These are phyloP conservation scores for Phytophthora constricta DNA, from an alignment of 352 stramenopile genomes.

Conservation along the genomic window DNA sequence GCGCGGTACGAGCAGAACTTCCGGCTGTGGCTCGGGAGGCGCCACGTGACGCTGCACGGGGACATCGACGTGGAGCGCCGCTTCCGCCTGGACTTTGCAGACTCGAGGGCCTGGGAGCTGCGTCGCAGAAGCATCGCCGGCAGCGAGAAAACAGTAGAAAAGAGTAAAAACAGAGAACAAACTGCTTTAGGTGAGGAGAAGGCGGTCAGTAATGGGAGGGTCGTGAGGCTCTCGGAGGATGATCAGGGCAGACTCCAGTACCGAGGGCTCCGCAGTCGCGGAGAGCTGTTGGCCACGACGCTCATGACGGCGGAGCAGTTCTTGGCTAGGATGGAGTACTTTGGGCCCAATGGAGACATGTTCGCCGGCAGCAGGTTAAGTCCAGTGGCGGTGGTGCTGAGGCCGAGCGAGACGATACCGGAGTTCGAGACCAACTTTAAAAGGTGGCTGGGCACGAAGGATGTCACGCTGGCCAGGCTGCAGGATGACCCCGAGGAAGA, in stretches of 20 bases:
- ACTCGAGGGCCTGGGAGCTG: conserved; percentile 6
- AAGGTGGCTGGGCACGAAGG: conserved; percentile 6
- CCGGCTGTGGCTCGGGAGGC: not conserved
- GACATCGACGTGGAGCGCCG: conserved; percentile 4
- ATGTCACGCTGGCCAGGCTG: not conserved
- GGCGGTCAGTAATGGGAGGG: not conserved
- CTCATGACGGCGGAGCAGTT: conserved; percentile 19
- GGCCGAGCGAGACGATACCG: not conserved
- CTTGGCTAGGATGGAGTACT: conserved; percentile 9
- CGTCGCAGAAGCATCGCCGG: not conserved
- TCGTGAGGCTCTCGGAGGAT: not conserved
- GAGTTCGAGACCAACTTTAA: not conserved
- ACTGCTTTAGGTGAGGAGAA: not conserved
- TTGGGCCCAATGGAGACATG: conserved; percentile 20
- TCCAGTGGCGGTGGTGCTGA: conserved; percentile 20
- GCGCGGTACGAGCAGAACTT: conserved; percentile 9
- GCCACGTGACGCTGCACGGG: conserved; percentile 3
- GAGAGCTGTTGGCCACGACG: conserved; percentile 12
- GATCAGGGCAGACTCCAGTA: not conserved
- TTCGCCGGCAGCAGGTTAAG: conserved; percentile 1
- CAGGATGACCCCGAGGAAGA: conserved; percentile 15
- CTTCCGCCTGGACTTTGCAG: conserved; percentile 14
- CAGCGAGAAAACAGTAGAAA: not conserved
- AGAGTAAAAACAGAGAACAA: not conserved
- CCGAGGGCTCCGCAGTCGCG: conserved; percentile 8